phyloP scores from a whole-genome alignment of 805 yeast species.

The Barnettozyma californica region DNA sequence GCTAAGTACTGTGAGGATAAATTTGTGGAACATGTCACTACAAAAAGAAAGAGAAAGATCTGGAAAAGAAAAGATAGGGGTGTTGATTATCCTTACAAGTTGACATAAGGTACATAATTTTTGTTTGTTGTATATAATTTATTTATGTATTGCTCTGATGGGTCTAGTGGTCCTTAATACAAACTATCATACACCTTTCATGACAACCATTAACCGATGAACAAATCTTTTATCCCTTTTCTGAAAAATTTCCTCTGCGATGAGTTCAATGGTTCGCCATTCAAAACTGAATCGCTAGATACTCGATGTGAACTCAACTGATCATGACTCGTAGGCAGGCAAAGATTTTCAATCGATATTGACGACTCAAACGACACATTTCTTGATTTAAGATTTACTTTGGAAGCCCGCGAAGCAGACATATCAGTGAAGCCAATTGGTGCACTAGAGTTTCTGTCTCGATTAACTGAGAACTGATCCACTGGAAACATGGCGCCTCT shows the following conservation, averaged over 20 bases:
- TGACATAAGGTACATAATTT: slow-evolving; percentile 6
- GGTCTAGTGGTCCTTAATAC: neutral
- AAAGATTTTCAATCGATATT: neutral
- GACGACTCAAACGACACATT: slow-evolving; percentile 5
- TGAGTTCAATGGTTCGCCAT: neutral
- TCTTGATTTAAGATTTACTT: slow-evolving; percentile 1
- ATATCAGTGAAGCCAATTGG: neutral
- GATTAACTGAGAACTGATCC: neutral
- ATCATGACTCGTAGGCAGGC: neutral
- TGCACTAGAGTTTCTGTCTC: slow-evolving; percentile 1
- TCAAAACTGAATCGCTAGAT: neutral
- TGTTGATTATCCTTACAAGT: slow-evolving; percentile 82
- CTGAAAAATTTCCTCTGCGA: neutral
- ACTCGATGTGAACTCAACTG: neutral
- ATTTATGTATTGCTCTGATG: neutral
- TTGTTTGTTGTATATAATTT: neutral
- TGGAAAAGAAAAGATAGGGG: slow-evolving; percentile 86
- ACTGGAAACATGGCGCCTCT: neutral
- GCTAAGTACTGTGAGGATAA: slow-evolving; percentile 66
- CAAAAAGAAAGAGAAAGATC: slow-evolving; percentile 80
- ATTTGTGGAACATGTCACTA: slow-evolving; percentile 77
- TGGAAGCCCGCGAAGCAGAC: neutral
- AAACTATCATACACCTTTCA: neutral
- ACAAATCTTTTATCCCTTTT: neutral
- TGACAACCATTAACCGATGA: neutral